phyloP scores from a whole-genome alignment of 768 basidiomycete species.

The Lentinula raphanica region DNA sequence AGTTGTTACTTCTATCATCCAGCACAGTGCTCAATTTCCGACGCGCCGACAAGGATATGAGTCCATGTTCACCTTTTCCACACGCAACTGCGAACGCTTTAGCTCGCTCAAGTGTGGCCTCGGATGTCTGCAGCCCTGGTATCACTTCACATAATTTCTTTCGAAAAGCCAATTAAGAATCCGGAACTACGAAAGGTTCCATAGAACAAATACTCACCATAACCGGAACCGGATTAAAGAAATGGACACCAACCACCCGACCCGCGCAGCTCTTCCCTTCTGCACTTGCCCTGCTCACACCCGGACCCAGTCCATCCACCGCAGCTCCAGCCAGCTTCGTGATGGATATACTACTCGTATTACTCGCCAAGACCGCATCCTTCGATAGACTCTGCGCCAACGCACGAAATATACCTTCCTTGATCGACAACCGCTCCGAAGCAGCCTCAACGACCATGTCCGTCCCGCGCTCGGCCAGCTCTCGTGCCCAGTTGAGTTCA shows the following conservation, averaged over 20 bases:
- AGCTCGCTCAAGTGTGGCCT: slow-evolving; percentile 68
- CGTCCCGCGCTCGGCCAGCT: slow-evolving; percentile 1
- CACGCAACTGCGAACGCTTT: slow-evolving; percentile 81
- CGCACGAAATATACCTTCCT: slow-evolving; percentile 68
- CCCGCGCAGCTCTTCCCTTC: slow-evolving; percentile 60
- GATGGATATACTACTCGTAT: slow-evolving; percentile 92
- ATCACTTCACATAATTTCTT: slow-evolving; percentile 96
- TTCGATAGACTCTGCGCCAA: slow-evolving; percentile 66
- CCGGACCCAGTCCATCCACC: slow-evolving; percentile 37
- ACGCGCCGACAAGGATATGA: neutral
- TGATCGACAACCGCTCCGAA: slow-evolving; percentile 76
- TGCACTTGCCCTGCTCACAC: slow-evolving; percentile 46
- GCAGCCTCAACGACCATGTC: slow-evolving; percentile 54
- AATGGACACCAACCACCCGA: slow-evolving; percentile 87
- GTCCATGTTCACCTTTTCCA: slow-evolving; percentile 63
- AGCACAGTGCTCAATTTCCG: neutral
- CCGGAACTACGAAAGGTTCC: too few relatives aligned
- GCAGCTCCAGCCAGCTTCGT: slow-evolving; percentile 88
- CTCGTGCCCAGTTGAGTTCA: neutral
- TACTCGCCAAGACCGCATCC: slow-evolving; percentile 79
- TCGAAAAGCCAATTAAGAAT: too few relatives aligned
- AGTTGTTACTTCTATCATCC: slow-evolving; percentile 71
- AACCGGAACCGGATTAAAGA: slow-evolving; percentile 95
- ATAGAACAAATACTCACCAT: slow-evolving; percentile 84
- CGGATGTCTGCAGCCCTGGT: slow-evolving; percentile 84